These are phyloP conservation scores for Dothistroma pini DNA, from an alignment of 2,329 filamentous ascomycete species.

Conservation along the genomic window DNA sequence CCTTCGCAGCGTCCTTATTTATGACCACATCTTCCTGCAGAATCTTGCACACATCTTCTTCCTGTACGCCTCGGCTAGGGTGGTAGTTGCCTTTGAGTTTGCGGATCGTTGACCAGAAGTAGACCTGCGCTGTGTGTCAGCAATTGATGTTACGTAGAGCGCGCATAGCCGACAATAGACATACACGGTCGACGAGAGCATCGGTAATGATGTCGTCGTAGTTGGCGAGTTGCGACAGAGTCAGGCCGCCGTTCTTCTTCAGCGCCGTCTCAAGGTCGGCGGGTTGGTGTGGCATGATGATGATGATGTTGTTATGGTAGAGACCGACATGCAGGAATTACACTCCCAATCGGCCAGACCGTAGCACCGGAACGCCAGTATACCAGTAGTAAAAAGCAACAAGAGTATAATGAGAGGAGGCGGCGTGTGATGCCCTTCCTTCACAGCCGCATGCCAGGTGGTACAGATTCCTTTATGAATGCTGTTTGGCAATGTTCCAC, in stretches of 20 bases:
- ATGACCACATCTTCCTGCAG: constrained; percentile 66
- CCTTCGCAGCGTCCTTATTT: constrained; percentile 65
- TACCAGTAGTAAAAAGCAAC: constrained; percentile 6
- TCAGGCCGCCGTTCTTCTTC: constrained; percentile 68
- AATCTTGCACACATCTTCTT: constrained; percentile 59
- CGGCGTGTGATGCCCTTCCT: neutral
- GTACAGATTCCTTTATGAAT: neutral
- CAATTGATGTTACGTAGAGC: constrained; percentile 9
- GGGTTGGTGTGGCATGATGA: constrained; percentile 29
- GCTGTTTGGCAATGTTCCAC: neutral
- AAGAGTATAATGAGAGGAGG: neutral
- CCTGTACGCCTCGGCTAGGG: constrained; percentile 72
- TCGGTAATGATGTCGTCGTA: constrained; percentile 98
- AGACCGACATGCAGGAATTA: constrained; percentile 11
- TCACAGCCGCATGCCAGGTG: constrained; percentile 8
- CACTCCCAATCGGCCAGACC: neutral
- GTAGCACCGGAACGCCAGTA: constrained; percentile 5
- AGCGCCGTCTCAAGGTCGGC: constrained; percentile 43
- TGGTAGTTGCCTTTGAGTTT: constrained; percentile 90
- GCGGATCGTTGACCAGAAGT: constrained; percentile 93
- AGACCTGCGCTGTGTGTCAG: constrained; percentile 58
- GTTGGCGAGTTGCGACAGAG: constrained; percentile 78
- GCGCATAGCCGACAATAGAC: constrained; percentile 37
- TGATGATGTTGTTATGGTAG: neutral
- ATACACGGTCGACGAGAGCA: constrained; percentile 88